Conservation (phyloP, 106 monocot genomes). For the Dendrobium officinale region DNA sequence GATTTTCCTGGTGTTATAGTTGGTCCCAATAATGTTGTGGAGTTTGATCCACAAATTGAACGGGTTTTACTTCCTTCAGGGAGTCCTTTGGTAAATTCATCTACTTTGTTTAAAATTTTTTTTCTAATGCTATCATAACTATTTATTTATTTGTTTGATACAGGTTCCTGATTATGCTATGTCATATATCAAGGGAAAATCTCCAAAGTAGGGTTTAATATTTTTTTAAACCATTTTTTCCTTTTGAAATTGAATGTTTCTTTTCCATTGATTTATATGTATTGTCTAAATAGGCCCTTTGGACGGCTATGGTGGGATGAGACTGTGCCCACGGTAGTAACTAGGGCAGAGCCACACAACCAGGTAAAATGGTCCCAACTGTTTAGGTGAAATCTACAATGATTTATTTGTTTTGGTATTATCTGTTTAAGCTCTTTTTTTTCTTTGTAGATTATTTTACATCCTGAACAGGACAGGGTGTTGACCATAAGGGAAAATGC, state of each 20-base stretch:
- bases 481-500: constrained; percentile 83
- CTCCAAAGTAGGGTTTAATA: constrained; percentile 33
- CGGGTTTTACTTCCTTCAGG: constrained; percentile 20
- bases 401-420: not conserved
- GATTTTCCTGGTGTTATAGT: constrained; percentile 18
- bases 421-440: not conserved
- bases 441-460: constrained; percentile 44
- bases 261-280: not conserved
- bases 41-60: constrained; percentile 15
- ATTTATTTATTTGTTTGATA: not conserved
- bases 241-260: not conserved
- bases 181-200: constrained; percentile 41
- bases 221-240: not conserved
- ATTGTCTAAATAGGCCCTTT: constrained; percentile 41
- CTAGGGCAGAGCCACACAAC: constrained; percentile 53
- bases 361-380: constrained; percentile 14
- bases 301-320: constrained; percentile 70
- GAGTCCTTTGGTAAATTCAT: constrained; percentile 15
- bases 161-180: constrained; percentile 63
- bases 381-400: not conserved
- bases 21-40: constrained; percentile 13
- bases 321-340: constrained; percentile 60
- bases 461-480: constrained; percentile 77
- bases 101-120: not conserved
- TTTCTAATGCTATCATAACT: not conserved